Conservation (phyloP, 306 rosid genomes). For the Quercus alba region DNA sequence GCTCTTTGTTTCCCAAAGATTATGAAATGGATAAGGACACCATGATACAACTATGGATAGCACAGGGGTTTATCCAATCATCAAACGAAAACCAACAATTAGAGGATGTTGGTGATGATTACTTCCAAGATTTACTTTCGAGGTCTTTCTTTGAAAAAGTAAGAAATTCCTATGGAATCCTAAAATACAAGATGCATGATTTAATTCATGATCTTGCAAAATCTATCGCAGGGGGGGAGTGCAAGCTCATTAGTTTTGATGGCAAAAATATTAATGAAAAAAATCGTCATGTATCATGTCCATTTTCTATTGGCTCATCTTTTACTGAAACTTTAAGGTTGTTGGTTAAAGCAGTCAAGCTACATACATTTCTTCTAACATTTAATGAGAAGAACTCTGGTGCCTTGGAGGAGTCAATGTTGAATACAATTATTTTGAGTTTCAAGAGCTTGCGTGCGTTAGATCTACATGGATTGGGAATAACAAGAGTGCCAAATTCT, state of each 20-base stretch:
- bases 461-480: neutral
- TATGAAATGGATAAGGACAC: neutral
- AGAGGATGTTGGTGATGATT: neutral
- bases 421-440: neutral
- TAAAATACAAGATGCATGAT: conserved; percentile 4
- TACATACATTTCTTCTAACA: neutral
- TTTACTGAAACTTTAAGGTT: neutral
- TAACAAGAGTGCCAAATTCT: neutral
- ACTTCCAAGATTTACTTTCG: conserved; percentile 3
- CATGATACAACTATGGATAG: neutral
- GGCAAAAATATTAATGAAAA: neutral
- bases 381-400: accelerated
- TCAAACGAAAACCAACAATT: neutral
- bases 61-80: neutral
- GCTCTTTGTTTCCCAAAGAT: neutral
- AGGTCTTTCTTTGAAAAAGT: conserved; percentile 17
- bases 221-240: neutral
- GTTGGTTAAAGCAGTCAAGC: accelerated
- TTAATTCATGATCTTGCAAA: conserved; percentile 11
- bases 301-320: accelerated
- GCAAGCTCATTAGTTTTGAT: neutral
- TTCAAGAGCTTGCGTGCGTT: neutral
- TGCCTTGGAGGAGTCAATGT: neutral
- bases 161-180: no score
- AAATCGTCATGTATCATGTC: neutral